Evolutionary conservation across 2,329 filamentous ascomycete genomes (phyloP), one percentile per base, ranked within the genome.

Genomic region (Pleomassaria siparia): DNA sequence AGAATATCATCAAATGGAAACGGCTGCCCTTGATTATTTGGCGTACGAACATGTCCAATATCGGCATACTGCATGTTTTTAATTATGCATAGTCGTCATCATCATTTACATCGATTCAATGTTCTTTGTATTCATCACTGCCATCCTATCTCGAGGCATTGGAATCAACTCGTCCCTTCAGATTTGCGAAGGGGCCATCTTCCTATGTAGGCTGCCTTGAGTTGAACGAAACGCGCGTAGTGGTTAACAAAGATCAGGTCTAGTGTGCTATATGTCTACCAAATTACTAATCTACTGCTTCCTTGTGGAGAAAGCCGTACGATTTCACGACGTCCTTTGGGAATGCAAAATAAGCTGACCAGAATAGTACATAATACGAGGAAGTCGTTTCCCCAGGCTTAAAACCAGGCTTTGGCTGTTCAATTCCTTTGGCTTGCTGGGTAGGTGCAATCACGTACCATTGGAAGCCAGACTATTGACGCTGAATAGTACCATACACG

Each of bases 221-320:
- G n/a, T 22, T 21, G 30, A 11, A 11, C n/a, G 13, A 25, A 2
- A 35, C 36, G 13, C 25, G n/a, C 21, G 13, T 10, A 44, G 49
- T 54, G 12, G 51, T 43, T 26, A 43, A 35, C 12, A n/a, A 6
- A 13, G 9, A 15, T n/a, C 18, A 65, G 62, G 63, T 46, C 72
- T 86, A 2, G 68, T 77, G 5, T 85, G 79, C 54, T 86, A 86
- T 58, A 74, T 86, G 43, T 81, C 80, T 2, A 84, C 82, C 2
- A 86, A 87, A 71, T 79, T 85, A 70, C 67, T 85, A 18, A 81
- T 85, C n/a, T 86, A 86, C 58, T 73, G 82, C 21, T 86, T 86
- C 59, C 71, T 86, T 2, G 82, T 84, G 1, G 84, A 86, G 62
- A 83, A 83, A 66, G 82, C 80, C 35, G 81, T 82, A 67, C 62